Evolutionary conservation across 106 monocot genomes (phyloP).

Genomic region (Allium fistulosum): DNA sequence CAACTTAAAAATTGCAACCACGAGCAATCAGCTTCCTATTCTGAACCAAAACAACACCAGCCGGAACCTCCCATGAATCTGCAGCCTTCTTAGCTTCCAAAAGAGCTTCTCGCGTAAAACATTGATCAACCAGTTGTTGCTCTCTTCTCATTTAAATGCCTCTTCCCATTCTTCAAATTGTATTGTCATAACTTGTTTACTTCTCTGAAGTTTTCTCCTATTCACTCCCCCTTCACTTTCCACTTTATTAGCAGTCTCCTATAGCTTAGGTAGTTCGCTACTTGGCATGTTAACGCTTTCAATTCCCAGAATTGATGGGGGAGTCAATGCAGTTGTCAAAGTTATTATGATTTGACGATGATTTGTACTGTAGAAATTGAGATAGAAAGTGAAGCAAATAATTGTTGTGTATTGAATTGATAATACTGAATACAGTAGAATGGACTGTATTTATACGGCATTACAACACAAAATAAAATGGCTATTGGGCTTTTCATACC

Average conservation of each 20-base stretch:
- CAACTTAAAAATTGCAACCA: slow-evolving; percentile 65
- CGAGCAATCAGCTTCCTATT: slow-evolving; percentile 87
- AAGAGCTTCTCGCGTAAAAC: slow-evolving; percentile 92
- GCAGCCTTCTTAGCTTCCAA: slow-evolving; percentile 81
- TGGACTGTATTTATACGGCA: no score
- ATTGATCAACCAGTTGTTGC: slow-evolving; percentile 63
- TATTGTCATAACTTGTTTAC: no score
- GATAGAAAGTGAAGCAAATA: no score
- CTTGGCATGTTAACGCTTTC: slow-evolving; percentile 11
- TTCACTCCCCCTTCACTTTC: slow-evolving; percentile 45
- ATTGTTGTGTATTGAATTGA: no score
- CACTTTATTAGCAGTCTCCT: slow-evolving; percentile 9
- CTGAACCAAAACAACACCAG: slow-evolving; percentile 84
- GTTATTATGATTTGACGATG: no score
- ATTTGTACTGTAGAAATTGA: no score
- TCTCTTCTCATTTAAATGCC: slow-evolving; percentile 58
- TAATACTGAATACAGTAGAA: no score
- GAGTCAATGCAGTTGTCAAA: slow-evolving; percentile 7
- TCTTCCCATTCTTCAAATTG: slow-evolving; percentile 86
- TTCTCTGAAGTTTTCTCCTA: no score
- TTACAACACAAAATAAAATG: no score
- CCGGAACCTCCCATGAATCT: slow-evolving; percentile 98
- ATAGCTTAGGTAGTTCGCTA: slow-evolving; percentile 3
- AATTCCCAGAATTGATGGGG: slow-evolving; percentile 12
- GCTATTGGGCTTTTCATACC: no score